Conservation (phyloP, 345 rosid genomes). For the Triadica sebifera region DNA sequence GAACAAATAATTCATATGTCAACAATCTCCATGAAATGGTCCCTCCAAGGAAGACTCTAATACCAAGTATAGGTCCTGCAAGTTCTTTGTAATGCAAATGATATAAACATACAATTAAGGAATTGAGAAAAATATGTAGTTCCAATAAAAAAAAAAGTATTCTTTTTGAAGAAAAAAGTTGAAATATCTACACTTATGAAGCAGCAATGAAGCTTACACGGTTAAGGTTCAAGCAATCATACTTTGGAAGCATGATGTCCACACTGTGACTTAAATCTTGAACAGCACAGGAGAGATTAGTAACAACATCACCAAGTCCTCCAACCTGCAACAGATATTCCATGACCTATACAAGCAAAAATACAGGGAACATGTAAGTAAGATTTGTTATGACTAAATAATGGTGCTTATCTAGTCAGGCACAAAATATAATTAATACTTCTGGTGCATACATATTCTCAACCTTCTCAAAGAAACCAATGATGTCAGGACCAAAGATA, state of each 20-base stretch:
- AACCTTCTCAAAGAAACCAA: not conserved
- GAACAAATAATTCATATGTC: not conserved
- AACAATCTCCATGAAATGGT: not conserved
- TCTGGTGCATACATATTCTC: not conserved
- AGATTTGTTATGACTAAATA: not conserved
- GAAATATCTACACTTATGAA: slow-evolving; percentile 15
- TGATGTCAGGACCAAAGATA: not conserved
- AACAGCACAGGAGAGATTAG: slow-evolving; percentile 95
- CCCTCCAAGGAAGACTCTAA: not conserved
- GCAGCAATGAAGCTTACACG: slow-evolving; percentile 57
- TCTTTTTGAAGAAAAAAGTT: not conserved
- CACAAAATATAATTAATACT: not conserved
- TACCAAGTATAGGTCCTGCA: not conserved
- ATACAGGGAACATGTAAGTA: not conserved
- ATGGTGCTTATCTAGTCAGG: not conserved
- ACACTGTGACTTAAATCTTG: slow-evolving; percentile 90
- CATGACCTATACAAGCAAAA: not conserved
- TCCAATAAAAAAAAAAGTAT: not conserved
- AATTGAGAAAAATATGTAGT: slow-evolving; percentile 7
- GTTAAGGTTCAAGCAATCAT: slow-evolving; percentile 69
- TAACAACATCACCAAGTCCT: slow-evolving; percentile 94
- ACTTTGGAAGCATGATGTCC: slow-evolving; percentile 82
- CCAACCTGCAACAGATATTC: slow-evolving; percentile 65
- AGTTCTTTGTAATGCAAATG: not conserved
- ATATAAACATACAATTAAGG: not conserved